Evolutionary conservation across 345 rosid species (phyloP).

Genomic region (Gossypium anomalum): DNA sequence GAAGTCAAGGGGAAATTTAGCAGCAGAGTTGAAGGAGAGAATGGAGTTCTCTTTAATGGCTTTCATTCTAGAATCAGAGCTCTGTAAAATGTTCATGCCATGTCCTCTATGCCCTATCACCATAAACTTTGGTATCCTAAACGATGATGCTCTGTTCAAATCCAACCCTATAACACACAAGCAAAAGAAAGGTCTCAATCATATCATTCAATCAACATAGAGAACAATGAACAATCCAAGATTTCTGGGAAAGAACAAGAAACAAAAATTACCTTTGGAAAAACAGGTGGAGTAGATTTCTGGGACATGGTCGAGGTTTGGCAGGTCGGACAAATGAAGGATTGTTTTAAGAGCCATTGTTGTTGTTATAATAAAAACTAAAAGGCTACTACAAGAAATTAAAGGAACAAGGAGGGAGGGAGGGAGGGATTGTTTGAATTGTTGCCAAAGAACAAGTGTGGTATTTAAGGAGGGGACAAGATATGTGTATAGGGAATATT

Average conservation of each 20-base stretch:
- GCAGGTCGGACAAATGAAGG: conserved; percentile 76
- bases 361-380: not conserved
- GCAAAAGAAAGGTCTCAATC: not conserved
- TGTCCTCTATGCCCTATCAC: conserved; percentile 86
- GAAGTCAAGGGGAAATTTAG: conserved; percentile 67
- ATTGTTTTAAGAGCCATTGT: conserved; percentile 67
- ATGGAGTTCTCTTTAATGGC: conserved; percentile 76
- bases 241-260: not conserved
- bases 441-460: not conserved
- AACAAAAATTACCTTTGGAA: conserved; percentile 27
- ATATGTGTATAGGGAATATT: not conserved
- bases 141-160: conserved; percentile 24
- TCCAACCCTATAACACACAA: conserved; percentile 29
- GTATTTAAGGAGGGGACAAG: conserved; percentile 3
- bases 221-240: not conserved
- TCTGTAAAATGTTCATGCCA: conserved; percentile 74
- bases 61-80: conserved; percentile 59
- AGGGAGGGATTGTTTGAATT: not conserved
- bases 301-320: conserved; percentile 59
- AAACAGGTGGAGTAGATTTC: conserved; percentile 39
- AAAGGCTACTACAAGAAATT: not conserved
- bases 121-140: conserved; percentile 51
- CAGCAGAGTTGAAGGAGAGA: conserved; percentile 71
- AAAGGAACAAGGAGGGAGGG: not conserved
- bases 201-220: not conserved